These are phyloP conservation scores for Lipomyces japonicus DNA, from an alignment of 805 yeast genomes.

Conservation along the genomic window DNA sequence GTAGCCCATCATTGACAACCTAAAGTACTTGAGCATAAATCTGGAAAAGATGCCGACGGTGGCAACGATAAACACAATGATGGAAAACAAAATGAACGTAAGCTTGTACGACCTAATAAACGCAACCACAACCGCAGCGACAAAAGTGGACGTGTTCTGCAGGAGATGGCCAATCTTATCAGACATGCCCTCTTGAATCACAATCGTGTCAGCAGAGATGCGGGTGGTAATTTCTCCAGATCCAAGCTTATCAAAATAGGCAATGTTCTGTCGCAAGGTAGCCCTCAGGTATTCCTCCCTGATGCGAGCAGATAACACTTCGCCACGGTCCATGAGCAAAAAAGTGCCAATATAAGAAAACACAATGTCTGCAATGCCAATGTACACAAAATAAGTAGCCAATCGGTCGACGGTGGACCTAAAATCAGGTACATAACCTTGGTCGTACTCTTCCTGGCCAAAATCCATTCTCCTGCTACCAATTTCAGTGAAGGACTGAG, in stretches of 20 bases:
- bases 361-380: slow-evolving; percentile 10
- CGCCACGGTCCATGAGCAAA: slow-evolving; percentile 41
- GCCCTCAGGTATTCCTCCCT: slow-evolving; percentile 38
- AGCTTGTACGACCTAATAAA: slow-evolving; percentile 40
- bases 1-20: slow-evolving; percentile 19
- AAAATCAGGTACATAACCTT: slow-evolving; percentile 28
- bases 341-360: slow-evolving; percentile 34
- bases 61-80: slow-evolving; percentile 34
- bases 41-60: slow-evolving; percentile 33
- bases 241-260: slow-evolving; percentile 42
- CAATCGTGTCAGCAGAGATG: slow-evolving; percentile 40
- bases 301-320: slow-evolving; percentile 40
- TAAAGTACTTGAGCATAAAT: slow-evolving; percentile 30
- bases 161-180: slow-evolving; percentile 41
- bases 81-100: slow-evolving; percentile 37
- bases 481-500: slow-evolving; percentile 27
- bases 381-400: slow-evolving; percentile 1
- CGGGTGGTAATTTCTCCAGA: slow-evolving; percentile 43
- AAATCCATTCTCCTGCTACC: slow-evolving; percentile 41
- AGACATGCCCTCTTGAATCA: slow-evolving; percentile 42
- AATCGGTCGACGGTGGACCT: slow-evolving; percentile 34
- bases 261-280: slow-evolving; percentile 41
- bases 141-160: slow-evolving; percentile 39
- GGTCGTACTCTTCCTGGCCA: not conserved
- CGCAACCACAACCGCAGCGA: slow-evolving; percentile 39